phyloP scores from a whole-genome alignment of 164 flowering plant genomes.

The Magnolia kwangsiensis region DNA sequence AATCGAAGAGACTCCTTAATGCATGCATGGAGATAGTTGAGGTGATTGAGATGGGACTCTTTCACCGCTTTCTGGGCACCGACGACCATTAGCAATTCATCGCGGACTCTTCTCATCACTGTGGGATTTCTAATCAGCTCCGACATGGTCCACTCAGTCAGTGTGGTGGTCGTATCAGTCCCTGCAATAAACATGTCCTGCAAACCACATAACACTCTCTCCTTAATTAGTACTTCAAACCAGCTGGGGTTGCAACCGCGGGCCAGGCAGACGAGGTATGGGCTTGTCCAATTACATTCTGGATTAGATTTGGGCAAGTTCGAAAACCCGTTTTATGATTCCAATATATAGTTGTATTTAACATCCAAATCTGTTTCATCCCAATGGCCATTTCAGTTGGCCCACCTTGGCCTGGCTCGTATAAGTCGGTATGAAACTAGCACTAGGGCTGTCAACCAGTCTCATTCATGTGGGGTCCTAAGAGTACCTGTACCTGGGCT shows the following conservation, averaged over 20 bases:
- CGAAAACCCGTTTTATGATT: neutral
- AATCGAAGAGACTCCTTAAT: conserved; percentile 18
- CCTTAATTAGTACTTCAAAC: neutral
- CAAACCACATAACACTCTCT: neutral
- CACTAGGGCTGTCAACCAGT: too few species aligned
- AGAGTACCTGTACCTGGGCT: too few species aligned
- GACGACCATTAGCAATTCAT: neutral
- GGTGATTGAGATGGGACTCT: conserved; percentile 10
- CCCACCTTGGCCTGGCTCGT: neutral
- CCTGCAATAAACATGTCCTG: conserved; percentile 27
- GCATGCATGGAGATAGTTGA: conserved; percentile 17
- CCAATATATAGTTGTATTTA: neutral
- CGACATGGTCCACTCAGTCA: conserved; percentile 27
- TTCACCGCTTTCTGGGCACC: neutral
- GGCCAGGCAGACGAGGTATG: neutral
- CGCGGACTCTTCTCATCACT: neutral
- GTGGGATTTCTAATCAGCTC: conserved; percentile 12
- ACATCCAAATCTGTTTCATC: too few species aligned
- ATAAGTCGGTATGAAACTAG: too few species aligned
- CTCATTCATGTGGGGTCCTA: too few species aligned
- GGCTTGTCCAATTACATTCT: neutral
- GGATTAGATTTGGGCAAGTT: neutral
- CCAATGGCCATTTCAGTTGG: neutral
- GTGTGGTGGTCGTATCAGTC: conserved; percentile 16
- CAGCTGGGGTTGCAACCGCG: neutral